Evolutionary conservation across 1,139 yeast genomes (phyloP), one percentile per base, ranked within the genome.

Genomic region (Hemisphaericaspora subhashii): DNA sequence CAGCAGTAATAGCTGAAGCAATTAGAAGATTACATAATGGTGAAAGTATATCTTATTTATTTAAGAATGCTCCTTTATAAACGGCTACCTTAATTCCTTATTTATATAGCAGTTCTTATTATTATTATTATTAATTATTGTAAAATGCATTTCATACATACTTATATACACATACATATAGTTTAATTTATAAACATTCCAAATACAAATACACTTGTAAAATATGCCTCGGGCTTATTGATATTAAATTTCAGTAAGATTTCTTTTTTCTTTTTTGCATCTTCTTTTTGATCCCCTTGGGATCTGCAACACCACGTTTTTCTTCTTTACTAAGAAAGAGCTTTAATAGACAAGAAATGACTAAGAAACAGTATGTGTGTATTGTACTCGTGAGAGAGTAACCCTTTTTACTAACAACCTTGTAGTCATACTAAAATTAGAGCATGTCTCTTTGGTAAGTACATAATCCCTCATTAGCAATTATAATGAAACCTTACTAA

Each of bases 21-120:
- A 86, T 92, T 46, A 83, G 98, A 68, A 83, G 98, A 58, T 76
- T 92, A 58, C 98, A 92, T 66, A 90, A 92, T 59, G 98, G 98
- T 59, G 98, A 92, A 68, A 84, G 95, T 68, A 89, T 89, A 40
- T 86, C 95, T 26, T 90, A 87, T 67, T 73, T 90, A 53, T 92
- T 92, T 66, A 81, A 86, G 48, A 80, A 87, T 62, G 88, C 60
- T 14, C 68, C 70, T n/a, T 45, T 48, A 36, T 47, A 43, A 28
- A 9, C 17, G 13, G 33, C 18, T 22, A n/a, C n/a, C n/a, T n/a
- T n/a, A n/a, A n/a, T n/a, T n/a, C n/a, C n/a, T n/a, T n/a, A n/a
- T n/a, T n/a, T n/a, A n/a, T n/a, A n/a, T n/a, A n/a, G n/a, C n/a
- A n/a, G n/a, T n/a, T n/a, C n/a, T n/a, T n/a, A n/a, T n/a, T n/a